Conservation (phyloP, 2,329 filamentous ascomycete species). For the Hirsutella minnesotensis region DNA sequence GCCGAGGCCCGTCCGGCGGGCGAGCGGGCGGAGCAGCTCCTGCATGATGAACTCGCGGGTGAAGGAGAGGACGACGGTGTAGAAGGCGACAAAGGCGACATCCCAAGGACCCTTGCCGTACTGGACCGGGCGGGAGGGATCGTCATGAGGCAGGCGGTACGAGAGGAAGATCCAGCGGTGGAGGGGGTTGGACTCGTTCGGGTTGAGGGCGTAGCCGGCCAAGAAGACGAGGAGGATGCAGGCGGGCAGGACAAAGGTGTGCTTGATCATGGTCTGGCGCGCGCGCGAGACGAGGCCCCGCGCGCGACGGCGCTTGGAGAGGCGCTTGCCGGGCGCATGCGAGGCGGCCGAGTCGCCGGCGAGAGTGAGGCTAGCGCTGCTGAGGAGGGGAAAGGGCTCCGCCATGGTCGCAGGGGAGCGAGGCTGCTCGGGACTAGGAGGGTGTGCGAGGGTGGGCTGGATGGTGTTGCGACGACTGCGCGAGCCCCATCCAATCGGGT, state of each 20-base stretch:
- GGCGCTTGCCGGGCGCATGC: conserved; percentile 22
- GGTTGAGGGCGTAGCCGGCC: conserved; percentile 61
- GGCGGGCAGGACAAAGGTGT: conserved; percentile 56
- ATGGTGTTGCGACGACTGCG: too few relatives aligned
- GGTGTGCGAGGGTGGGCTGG: too few relatives aligned
- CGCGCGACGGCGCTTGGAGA: conserved; percentile 43
- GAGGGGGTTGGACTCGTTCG: conserved; percentile 65
- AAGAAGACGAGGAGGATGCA: conserved; percentile 53
- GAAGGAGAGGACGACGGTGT: conserved; percentile 81
- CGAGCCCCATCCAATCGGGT: too few relatives aligned
- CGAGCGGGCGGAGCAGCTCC: conserved; percentile 67
- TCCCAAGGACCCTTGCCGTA: conserved; percentile 88
- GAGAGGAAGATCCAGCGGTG: conserved; percentile 81
- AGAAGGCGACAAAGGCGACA: conserved; percentile 78
- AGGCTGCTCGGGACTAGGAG: too few relatives aligned
- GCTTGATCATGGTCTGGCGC: conserved; percentile 45
- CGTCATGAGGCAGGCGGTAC: conserved; percentile 53
- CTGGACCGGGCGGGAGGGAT: conserved; percentile 39
- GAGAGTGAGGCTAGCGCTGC: conserved; percentile 30
- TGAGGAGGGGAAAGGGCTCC: conserved; percentile 46
- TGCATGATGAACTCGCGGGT: conserved; percentile 96
- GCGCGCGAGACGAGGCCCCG: conserved; percentile 33
- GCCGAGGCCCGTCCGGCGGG: conserved; percentile 56
- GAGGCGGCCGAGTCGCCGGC: conserved; percentile 6
- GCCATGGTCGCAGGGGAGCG: conserved; percentile 23